phyloP scores from a whole-genome alignment of 129 eudicot genomes.

The Cynara cardunculus region DNA sequence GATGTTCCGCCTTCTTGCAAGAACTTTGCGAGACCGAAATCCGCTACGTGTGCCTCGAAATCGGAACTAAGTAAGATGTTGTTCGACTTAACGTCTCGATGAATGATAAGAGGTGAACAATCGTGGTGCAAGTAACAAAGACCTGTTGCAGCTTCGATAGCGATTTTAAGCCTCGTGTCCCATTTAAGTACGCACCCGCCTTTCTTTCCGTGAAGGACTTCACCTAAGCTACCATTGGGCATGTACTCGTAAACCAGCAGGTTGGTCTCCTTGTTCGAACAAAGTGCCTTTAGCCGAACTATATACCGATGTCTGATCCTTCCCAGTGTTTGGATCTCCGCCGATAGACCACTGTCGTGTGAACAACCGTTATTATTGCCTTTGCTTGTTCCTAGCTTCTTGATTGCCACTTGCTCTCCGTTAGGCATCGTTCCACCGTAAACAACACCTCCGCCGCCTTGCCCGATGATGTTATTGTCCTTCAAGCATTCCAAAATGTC shows the following conservation, averaged over 20 bases:
- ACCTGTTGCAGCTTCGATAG: constrained; percentile 78
- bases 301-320: constrained; percentile 64
- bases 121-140: constrained; percentile 78
- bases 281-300: constrained; percentile 60
- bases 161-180: constrained; percentile 67
- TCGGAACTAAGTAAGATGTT: constrained; percentile 63
- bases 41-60: constrained; percentile 78
- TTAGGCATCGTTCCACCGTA: constrained; percentile 75
- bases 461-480: constrained; percentile 64
- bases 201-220: constrained; percentile 65
- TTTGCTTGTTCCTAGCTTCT: constrained; percentile 55
- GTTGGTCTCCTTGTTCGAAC: constrained; percentile 60
- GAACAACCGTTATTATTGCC: constrained; percentile 33
- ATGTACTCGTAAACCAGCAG: constrained; percentile 73
- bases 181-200: constrained; percentile 53
- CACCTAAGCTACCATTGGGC: constrained; percentile 88
- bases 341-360: constrained; percentile 73
- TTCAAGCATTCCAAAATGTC: constrained; percentile 64
- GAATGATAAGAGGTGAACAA: constrained; percentile 77
- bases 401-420: constrained; percentile 69
- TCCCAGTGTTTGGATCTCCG: constrained; percentile 66
- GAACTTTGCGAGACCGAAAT: constrained; percentile 81
- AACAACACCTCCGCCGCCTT: constrained; percentile 74
- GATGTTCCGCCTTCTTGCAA: constrained; percentile 64
- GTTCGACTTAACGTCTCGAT: constrained; percentile 68